Evolutionary conservation across 345 rosid species (phyloP).

Genomic region (Linum tenue): DNA sequence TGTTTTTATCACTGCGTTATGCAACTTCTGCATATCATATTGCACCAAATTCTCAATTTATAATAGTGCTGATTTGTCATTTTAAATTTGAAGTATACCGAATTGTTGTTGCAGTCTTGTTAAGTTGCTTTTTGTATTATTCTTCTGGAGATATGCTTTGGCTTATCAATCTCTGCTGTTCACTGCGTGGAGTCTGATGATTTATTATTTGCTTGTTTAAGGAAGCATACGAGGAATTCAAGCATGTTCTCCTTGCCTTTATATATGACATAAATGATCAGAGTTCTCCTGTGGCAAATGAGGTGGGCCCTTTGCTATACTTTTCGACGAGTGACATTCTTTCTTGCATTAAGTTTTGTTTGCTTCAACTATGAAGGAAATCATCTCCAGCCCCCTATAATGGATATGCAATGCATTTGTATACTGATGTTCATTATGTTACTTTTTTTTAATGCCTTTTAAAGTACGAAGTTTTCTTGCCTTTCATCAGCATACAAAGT

Average conservation of each 20-base stretch:
- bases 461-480: too few relatives aligned
- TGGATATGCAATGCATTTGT: too few relatives aligned
- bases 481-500: too few relatives aligned
- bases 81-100: background rate
- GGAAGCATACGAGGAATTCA: constrained; percentile 99
- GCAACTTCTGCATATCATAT: background rate
- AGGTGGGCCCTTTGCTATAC: constrained; percentile 35
- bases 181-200: constrained; percentile 18
- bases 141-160: too few relatives aligned
- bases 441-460: too few relatives aligned
- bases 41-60: background rate
- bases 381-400: too few relatives aligned
- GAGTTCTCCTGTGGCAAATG: constrained; percentile 78
- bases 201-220: constrained; percentile 33
- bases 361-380: background rate
- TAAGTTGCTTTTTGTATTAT: too few relatives aligned
- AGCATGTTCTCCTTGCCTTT: constrained; percentile 86
- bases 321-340: background rate
- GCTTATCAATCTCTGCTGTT: background rate
- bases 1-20: background rate
- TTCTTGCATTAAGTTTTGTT: background rate
- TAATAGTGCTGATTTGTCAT: background rate
- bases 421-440: too few relatives aligned
- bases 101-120: background rate
- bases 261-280: constrained; percentile 73